These are phyloP conservation scores for Aspergillus fumigatiaffinis DNA, from an alignment of 2,329 filamentous ascomycete species.

Conservation along the genomic window DNA sequence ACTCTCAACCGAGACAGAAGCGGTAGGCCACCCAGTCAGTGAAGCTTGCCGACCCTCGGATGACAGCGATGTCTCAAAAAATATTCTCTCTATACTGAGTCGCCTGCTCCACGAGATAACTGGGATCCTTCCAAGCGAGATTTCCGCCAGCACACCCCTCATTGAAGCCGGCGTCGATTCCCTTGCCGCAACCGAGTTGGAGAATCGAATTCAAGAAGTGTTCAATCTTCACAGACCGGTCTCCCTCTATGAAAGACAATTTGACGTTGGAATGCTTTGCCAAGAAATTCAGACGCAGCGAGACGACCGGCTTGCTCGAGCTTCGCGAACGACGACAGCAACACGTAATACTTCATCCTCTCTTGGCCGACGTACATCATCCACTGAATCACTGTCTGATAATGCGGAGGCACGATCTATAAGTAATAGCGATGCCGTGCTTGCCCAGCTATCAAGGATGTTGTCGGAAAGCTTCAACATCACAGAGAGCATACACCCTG, in stretches of 20 bases:
- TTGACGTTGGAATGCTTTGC: neutral
- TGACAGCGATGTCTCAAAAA: neutral
- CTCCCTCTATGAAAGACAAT: neutral
- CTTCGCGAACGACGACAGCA: neutral
- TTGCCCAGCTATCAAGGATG: neutral
- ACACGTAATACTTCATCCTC: neutral
- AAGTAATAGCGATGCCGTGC: neutral
- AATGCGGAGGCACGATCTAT: neutral
- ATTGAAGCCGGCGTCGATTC: constrained; percentile 1
- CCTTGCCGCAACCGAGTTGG: neutral
- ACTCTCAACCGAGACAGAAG: neutral
- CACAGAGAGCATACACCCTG: neutral
- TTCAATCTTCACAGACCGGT: neutral
- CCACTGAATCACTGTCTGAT: neutral
- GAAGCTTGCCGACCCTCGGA: neutral
- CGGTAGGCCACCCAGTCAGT: neutral
- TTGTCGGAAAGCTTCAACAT: neutral
- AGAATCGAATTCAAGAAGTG: neutral
- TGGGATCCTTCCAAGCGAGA: neutral
- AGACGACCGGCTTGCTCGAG: neutral
- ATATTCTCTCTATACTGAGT: neutral
- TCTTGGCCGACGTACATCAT: neutral
- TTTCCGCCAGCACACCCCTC: neutral
- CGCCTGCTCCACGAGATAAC: neutral
- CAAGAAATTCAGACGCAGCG: neutral